These are phyloP conservation scores for Aspergillus fischeri DNA, from an alignment of 2,329 filamentous ascomycete species.

Conservation along the genomic window DNA sequence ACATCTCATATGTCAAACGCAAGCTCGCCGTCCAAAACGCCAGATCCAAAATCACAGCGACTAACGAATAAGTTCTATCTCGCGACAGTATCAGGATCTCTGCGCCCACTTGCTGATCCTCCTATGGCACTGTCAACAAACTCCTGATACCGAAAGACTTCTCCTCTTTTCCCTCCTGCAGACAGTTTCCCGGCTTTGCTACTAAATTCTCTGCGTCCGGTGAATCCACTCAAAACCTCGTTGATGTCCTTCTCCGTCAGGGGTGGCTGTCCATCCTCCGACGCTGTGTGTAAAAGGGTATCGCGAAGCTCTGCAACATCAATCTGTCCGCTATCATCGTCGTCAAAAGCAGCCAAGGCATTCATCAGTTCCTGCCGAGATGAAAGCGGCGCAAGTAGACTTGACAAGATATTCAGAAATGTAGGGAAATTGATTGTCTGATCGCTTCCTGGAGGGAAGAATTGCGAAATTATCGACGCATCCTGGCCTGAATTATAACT, in stretches of 20 bases:
- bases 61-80: neutral
- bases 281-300: constrained; percentile 75
- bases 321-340: constrained; percentile 90
- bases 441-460: constrained; percentile 71
- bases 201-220: constrained; percentile 75
- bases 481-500: constrained; percentile 60
- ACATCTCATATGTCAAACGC: neutral
- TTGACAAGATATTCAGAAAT: constrained; percentile 79
- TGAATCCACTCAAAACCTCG: constrained; percentile 81
- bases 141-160: constrained; percentile 91
- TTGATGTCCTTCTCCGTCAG: constrained; percentile 75
- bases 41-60: neutral
- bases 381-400: constrained; percentile 69
- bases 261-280: constrained; percentile 63
- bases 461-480: constrained; percentile 68
- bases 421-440: constrained; percentile 77
- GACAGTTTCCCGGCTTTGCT: constrained; percentile 46
- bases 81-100: constrained; percentile 11
- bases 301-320: constrained; percentile 78
- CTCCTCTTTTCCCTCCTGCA: constrained; percentile 62
- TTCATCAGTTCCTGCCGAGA: constrained; percentile 76
- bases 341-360: constrained; percentile 91
- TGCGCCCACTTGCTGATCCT: constrained; percentile 29
- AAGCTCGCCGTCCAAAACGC: constrained; percentile 6
- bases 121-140: constrained; percentile 72